phyloP scores from a whole-genome alignment of 306 rosid genomes.

The Vachellia pachyceras region DNA sequence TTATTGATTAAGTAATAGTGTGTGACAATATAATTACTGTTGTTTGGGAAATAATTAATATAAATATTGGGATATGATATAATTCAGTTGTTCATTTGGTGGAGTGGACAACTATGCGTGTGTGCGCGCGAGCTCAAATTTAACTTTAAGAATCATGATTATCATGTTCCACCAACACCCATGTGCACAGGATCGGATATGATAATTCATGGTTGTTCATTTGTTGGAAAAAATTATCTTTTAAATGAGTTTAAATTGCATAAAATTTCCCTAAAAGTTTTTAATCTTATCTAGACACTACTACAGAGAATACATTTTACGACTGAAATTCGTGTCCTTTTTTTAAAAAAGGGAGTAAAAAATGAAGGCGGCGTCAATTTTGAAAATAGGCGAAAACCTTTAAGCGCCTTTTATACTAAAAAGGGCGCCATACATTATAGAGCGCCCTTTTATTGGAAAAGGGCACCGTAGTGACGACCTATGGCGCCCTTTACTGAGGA shows the following conservation, averaged over 20 bases:
- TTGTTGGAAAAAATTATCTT: background rate
- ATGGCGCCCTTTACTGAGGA: too few species aligned
- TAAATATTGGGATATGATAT: background rate
- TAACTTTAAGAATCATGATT: conserved; percentile 1
- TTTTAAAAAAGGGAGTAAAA: too few species aligned
- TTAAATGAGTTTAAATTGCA: background rate
- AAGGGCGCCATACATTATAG: too few species aligned
- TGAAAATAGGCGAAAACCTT: too few species aligned
- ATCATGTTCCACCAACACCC: background rate
- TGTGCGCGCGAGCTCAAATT: too few species aligned
- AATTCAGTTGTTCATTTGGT: background rate
- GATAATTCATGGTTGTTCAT: background rate
- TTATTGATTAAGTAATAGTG: conserved; percentile 4
- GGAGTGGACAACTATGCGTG: background rate
- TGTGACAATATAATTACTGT: background rate
- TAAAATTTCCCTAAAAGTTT: background rate
- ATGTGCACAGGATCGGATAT: background rate
- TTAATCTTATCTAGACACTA: background rate
- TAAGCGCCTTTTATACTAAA: too few species aligned
- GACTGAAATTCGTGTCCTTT: too few species aligned
- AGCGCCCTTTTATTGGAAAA: too few species aligned
- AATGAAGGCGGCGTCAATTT: too few species aligned
- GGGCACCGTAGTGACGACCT: too few species aligned
- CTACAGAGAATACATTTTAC: too few species aligned
- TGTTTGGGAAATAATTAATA: background rate